Conservation (phyloP, 75 land plant species). For the Picea sitchensis region DNA sequence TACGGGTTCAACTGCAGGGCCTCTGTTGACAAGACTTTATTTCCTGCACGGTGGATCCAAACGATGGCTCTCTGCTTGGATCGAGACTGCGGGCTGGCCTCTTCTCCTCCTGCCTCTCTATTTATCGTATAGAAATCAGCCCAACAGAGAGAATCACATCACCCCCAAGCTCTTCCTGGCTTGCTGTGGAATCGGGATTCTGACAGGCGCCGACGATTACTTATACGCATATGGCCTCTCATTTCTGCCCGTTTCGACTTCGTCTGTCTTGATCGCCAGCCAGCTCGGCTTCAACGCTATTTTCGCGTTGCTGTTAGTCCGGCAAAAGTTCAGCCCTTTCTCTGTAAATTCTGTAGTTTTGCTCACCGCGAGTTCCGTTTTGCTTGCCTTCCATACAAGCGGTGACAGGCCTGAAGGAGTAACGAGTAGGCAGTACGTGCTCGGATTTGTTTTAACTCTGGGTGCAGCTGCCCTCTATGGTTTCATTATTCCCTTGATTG, state of each 20-base stretch:
- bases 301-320: constrained; percentile 24
- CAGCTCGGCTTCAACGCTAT: constrained; percentile 35
- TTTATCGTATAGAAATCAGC: constrained; percentile 14
- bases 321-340: constrained; percentile 21
- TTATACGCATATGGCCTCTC: constrained; percentile 51
- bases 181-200: constrained; percentile 27
- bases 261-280: constrained; percentile 19
- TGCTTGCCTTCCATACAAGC: constrained; percentile 35
- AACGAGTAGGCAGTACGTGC: constrained; percentile 17
- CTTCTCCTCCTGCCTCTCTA: constrained; percentile 36
- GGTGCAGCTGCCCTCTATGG: constrained; percentile 55
- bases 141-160: constrained; percentile 15
- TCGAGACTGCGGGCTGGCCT: constrained; percentile 50
- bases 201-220: constrained; percentile 48
- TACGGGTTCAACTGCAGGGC: constrained; percentile 33
- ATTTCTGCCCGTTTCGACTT: constrained; percentile 16
- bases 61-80: constrained; percentile 39
- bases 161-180: constrained; percentile 17
- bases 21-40: constrained; percentile 35
- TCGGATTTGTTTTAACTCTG: constrained; percentile 47
- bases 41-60: constrained; percentile 46
- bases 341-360: constrained; percentile 21
- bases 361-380: constrained; percentile 19
- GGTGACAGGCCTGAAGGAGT: constrained; percentile 35
- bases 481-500: constrained; percentile 39